Evolutionary conservation across 352 stramenopile species (phyloP).

Genomic region (Pythium brachiatum): DNA sequence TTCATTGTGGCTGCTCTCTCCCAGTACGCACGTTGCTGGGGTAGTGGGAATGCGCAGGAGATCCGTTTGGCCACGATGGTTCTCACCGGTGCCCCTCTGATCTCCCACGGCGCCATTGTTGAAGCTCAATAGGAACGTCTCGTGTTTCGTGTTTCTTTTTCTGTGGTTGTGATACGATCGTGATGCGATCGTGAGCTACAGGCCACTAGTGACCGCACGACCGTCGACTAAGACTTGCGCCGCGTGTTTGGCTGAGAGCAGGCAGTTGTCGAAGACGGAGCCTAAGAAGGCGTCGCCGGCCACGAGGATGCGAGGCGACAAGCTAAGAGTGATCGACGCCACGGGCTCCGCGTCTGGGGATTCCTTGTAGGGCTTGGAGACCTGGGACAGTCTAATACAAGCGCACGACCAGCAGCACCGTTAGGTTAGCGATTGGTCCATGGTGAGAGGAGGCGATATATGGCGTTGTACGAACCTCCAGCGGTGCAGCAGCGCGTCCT

Average conservation of each 20-base stretch:
- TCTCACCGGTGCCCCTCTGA: no score
- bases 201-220: conserved; percentile 26
- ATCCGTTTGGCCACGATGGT: neutral
- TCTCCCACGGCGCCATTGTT: no score
- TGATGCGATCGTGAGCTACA: no score
- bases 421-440: neutral
- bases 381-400: conserved; percentile 59
- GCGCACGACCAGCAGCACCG: neutral
- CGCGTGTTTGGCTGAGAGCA: conserved; percentile 53
- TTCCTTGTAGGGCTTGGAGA: conserved; percentile 45
- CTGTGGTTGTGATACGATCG: no score
- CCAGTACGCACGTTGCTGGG: neutral
- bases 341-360: conserved; percentile 7
- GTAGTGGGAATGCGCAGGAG: neutral
- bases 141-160: no score
- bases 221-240: conserved; percentile 9
- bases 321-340: conserved; percentile 39
- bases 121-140: no score
- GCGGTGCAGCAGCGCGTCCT: conserved; percentile 53
- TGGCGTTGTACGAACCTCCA: conserved; percentile 44
- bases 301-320: conserved; percentile 54
- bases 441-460: no score
- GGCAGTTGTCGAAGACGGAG: conserved; percentile 71
- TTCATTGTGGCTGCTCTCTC: neutral
- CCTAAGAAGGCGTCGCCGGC: conserved; percentile 66